Evolutionary conservation across 2,329 filamentous ascomycete species (phyloP).

Genomic region (Sarocladium oryzae): DNA sequence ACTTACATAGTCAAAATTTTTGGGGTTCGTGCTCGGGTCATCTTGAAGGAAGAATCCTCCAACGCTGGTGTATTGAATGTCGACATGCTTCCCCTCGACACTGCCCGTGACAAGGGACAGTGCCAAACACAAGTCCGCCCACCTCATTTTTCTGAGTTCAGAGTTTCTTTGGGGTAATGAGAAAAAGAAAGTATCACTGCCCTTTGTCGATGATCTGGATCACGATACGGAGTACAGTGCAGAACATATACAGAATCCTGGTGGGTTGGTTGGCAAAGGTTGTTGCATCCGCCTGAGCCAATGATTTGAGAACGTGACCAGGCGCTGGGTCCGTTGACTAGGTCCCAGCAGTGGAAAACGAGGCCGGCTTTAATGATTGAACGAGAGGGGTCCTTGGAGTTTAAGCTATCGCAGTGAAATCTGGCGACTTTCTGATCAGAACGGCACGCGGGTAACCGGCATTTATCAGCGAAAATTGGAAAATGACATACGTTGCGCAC

Average conservation of each 20-base stretch:
- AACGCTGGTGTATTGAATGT: conserved; percentile 53
- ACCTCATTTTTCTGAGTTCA: not conserved
- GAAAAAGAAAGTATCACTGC: not conserved
- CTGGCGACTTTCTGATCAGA: not conserved
- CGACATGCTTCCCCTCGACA: not conserved
- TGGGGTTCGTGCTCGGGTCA: conserved; percentile 46
- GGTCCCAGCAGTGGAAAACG: too few species aligned
- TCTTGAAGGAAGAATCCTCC: conserved; percentile 60
- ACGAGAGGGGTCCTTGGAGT: too few species aligned
- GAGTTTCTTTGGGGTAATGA: not conserved
- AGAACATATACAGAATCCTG: not conserved
- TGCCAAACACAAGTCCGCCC: not conserved
- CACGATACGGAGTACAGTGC: not conserved
- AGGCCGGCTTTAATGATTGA: not conserved
- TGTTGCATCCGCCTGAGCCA: not conserved
- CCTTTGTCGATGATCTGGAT: not conserved
- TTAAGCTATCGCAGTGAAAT: not conserved
- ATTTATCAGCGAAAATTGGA: not conserved
- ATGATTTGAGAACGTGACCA: conserved; percentile 8
- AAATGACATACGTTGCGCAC: not conserved
- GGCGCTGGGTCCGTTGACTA: too few species aligned
- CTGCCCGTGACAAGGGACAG: not conserved
- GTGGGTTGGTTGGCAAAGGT: not conserved
- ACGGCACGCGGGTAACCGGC: not conserved
- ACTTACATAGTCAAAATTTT: conserved; percentile 56